Evolutionary conservation across 2,329 filamentous ascomycete species (phyloP).

Genomic region (Talaromyces sp.): DNA sequence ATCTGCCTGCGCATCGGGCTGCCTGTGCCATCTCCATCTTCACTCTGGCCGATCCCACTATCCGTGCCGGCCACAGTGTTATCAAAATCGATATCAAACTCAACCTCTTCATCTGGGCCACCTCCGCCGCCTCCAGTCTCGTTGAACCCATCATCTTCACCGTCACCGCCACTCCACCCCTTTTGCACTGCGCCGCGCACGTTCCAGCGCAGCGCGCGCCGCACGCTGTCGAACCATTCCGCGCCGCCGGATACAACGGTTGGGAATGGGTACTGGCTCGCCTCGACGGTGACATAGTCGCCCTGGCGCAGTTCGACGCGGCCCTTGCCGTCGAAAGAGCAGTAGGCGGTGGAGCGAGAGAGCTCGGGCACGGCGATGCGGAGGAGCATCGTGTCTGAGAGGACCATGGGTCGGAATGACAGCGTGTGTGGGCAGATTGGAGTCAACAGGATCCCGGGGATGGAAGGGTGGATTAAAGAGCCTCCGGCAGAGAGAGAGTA

Average conservation of each 20-base stretch:
- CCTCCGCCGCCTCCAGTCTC: slow-evolving; percentile 43
- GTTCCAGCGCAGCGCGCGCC: slow-evolving; percentile 90
- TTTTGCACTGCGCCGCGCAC: slow-evolving; percentile 88
- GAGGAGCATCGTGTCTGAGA: slow-evolving; percentile 89
- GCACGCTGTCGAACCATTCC: slow-evolving; percentile 97
- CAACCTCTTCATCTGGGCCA: slow-evolving; percentile 46
- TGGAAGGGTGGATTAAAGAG: slow-evolving; percentile 91
- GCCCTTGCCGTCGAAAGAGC: slow-evolving; percentile 94
- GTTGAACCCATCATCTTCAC: slow-evolving; percentile 21
- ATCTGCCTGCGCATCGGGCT: slow-evolving; percentile 68
- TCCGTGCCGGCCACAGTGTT: slow-evolving; percentile 36
- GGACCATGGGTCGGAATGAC: slow-evolving; percentile 95
- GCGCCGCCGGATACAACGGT: slow-evolving; percentile 84
- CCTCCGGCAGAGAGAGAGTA: slow-evolving; percentile 95
- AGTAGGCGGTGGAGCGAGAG: slow-evolving; percentile 90
- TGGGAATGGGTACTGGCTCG: slow-evolving; percentile 93
- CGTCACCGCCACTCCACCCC: slow-evolving; percentile 57
- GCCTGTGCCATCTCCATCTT: slow-evolving; percentile 57
- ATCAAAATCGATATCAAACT: slow-evolving; percentile 96
- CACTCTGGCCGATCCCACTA: slow-evolving; percentile 53
- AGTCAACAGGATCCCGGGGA: slow-evolving; percentile 91
- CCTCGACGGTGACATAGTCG: slow-evolving; percentile 93
- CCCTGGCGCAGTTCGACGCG: slow-evolving; percentile 88
- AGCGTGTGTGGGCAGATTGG: slow-evolving; percentile 97
- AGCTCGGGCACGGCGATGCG: slow-evolving; percentile 79